Conservation (phyloP, 2,329 filamentous ascomycete genomes). For the Zasmidium angulare region DNA sequence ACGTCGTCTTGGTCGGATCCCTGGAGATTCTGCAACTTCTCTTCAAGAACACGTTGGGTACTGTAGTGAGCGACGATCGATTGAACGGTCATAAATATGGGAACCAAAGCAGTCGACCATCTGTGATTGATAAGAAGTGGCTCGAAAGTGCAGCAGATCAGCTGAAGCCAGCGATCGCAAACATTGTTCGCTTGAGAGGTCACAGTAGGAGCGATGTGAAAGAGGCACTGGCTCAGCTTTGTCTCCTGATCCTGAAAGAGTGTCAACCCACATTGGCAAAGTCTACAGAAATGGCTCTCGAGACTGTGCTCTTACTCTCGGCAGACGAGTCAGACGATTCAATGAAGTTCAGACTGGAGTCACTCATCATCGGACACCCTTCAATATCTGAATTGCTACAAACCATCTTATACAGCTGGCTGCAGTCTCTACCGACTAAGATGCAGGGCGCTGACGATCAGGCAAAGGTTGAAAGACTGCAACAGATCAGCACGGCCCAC, state of each 20-base stretch:
- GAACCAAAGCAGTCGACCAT: constrained; percentile 6
- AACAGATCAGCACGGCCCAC: constrained; percentile 74
- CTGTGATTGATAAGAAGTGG: constrained; percentile 56
- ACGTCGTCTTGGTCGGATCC: constrained; percentile 57
- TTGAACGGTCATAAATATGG: background rate
- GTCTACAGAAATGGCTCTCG: constrained; percentile 70
- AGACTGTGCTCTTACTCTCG: constrained; percentile 73
- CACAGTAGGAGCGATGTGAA: constrained; percentile 70
- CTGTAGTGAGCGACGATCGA: constrained; percentile 1
- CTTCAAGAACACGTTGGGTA: constrained; percentile 19
- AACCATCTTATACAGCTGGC: constrained; percentile 75
- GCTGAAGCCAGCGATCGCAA: constrained; percentile 77
- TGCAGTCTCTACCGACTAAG: constrained; percentile 72
- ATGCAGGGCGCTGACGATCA: constrained; percentile 83
- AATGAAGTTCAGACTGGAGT: constrained; percentile 48
- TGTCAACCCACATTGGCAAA: constrained; percentile 72
- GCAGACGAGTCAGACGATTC: constrained; percentile 47
- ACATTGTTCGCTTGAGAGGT: constrained; percentile 71
- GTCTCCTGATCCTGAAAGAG: constrained; percentile 72
- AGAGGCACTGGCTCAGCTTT: constrained; percentile 66
- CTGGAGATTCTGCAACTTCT: constrained; percentile 27
- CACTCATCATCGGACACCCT: constrained; percentile 63
- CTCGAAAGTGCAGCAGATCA: constrained; percentile 76
- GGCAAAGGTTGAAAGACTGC: constrained; percentile 70
- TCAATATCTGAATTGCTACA: constrained; percentile 66